Base-by-base conservation (phyloP, 2,329 filamentous ascomycete genomes). In the Monascus ruber region DNA sequence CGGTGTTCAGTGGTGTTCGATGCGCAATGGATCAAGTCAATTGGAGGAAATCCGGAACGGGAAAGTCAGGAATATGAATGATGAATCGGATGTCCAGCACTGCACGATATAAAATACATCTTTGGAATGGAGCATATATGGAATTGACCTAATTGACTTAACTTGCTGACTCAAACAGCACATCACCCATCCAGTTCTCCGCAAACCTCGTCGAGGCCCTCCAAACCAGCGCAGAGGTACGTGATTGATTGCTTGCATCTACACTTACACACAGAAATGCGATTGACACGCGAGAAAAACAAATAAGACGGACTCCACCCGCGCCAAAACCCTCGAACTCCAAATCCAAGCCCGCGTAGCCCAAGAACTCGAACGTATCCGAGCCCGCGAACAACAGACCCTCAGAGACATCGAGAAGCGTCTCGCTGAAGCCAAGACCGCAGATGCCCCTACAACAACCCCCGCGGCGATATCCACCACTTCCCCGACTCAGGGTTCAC, bases 331-430 rank as follows among this genome's bases (percentile, higher is more conserved):
- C 56, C 70, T 86, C 62, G 89, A 96, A 68, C 78, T 91, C 47
- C 82, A 89, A 54, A 81, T 94, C 63, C 88, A 95, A 70, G 70
- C 77, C 59, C 88, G 89, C 64, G 85, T 95, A 44, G 78, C 82
- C 54, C 73, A 79, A 54, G 88, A 95, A 68, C 85, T 96, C 49
- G 79, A 82, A 64, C 81, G 80, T 52, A 77, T 94, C 47, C 80
- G 81, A 59, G 73, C 77, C 47, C 70, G 80, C 52, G 82, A 89
- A 60, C 66, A 76, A 47, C 72, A 79, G 36, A 77, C 79, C 42
- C 79, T 94, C 47, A 71, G 73, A 49, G 69, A 78, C 42, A 76
- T 85, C 44, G 76, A 82, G 56, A 76, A 83, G 45, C 77, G 79
- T 53, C 60, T 77, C 44, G 53, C 63, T 11, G 57, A 60, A 38